Evolutionary conservation across 2,329 filamentous ascomycete species (phyloP).

Genomic region (Sporothrix dimorphospora): DNA sequence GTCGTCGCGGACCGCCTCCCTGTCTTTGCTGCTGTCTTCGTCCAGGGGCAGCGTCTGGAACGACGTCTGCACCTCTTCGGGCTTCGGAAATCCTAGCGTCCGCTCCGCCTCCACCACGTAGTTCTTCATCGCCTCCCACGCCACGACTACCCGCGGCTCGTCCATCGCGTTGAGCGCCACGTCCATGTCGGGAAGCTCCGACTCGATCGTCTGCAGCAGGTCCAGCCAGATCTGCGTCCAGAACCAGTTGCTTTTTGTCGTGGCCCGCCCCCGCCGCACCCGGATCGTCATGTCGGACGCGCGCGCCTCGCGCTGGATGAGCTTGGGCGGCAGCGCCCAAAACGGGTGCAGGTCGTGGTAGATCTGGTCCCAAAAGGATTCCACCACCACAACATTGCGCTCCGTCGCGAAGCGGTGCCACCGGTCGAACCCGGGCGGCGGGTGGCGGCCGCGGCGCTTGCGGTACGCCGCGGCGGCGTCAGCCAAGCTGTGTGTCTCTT

Average conservation of each 20-base stretch:
- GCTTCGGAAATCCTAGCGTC: slow-evolving; percentile 43
- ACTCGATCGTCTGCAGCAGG: slow-evolving; percentile 56
- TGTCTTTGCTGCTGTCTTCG: slow-evolving; percentile 21
- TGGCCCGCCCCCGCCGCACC: slow-evolving; percentile 57
- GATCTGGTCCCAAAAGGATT: slow-evolving; percentile 67
- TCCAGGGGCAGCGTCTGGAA: slow-evolving; percentile 49
- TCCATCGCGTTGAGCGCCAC: slow-evolving; percentile 69
- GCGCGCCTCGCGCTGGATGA: slow-evolving; percentile 55
- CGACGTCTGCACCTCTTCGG: slow-evolving; percentile 49
- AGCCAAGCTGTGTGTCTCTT: slow-evolving; percentile 53
- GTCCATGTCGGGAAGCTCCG: slow-evolving; percentile 67
- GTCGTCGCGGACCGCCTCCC: background rate
- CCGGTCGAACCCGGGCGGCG: slow-evolving; percentile 64
- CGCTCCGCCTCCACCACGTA: slow-evolving; percentile 54
- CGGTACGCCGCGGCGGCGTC: slow-evolving; percentile 61
- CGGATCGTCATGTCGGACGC: slow-evolving; percentile 66
- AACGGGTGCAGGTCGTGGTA: slow-evolving; percentile 65
- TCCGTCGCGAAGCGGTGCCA: slow-evolving; percentile 61
- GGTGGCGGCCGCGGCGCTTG: slow-evolving; percentile 59
- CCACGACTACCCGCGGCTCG: slow-evolving; percentile 65
- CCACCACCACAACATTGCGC: slow-evolving; percentile 59
- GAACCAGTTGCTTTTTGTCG: slow-evolving; percentile 57
- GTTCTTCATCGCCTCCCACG: slow-evolving; percentile 63
- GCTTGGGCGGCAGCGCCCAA: slow-evolving; percentile 52
- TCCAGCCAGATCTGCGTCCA: slow-evolving; percentile 61